These are phyloP conservation scores for Rhizophagus sp. DNA, from an alignment of 192 early-diverging fungal species.

Conservation along the genomic window DNA sequence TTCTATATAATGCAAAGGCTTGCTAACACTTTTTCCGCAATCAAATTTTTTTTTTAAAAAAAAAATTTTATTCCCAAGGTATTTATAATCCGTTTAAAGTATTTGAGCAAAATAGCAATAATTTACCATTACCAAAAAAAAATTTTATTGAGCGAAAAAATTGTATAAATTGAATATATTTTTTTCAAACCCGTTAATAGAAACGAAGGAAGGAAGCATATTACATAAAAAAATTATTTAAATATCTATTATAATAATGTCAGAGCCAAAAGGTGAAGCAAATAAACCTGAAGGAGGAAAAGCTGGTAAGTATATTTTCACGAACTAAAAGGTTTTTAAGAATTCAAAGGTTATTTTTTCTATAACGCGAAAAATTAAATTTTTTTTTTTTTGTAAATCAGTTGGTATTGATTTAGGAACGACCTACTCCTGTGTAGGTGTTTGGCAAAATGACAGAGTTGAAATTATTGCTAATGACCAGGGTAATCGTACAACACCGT, in stretches of 20 bases:
- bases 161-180: not conserved
- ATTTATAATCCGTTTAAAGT: too few relatives aligned
- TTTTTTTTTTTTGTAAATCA: slow-evolving; percentile 1
- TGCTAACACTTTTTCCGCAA: too few relatives aligned
- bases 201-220: not conserved
- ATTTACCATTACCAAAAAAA: not conserved
- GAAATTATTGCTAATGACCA: slow-evolving; percentile 99
- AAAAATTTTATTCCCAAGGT: too few relatives aligned
- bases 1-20: not conserved
- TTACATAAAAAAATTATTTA: not conserved
- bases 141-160: not conserved
- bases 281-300: not conserved
- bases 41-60: not conserved
- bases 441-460: slow-evolving; percentile 41
- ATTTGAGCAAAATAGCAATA: too few relatives aligned
- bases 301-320: not conserved
- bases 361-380: not conserved
- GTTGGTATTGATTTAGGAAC: slow-evolving; percentile 63
- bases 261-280: too few relatives aligned
- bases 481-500: slow-evolving; percentile 98
- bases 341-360: not conserved
- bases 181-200: too few relatives aligned
- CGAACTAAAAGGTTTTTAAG: too few relatives aligned
- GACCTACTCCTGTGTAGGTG: slow-evolving; percentile 9
- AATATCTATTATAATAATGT: not conserved